These are phyloP conservation scores for Microsporum canis DNA, from an alignment of 2,329 filamentous ascomycete genomes.

Conservation along the genomic window DNA sequence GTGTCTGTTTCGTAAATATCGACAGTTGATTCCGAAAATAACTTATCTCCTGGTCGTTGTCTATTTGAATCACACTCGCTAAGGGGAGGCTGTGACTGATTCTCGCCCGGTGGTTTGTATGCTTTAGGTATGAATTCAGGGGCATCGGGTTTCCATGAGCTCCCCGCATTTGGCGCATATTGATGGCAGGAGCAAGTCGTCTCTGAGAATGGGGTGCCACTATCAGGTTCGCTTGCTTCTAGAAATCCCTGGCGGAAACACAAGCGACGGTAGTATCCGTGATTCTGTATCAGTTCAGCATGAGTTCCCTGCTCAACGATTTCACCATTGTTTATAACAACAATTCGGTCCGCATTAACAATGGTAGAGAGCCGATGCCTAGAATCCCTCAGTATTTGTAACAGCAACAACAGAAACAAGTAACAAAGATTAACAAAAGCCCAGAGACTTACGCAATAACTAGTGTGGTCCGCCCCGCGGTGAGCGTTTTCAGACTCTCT, in stretches of 20 bases:
- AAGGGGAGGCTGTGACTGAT: not conserved
- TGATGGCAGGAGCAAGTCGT: not conserved
- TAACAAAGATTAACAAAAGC: not conserved
- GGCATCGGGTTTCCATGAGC: slow-evolving; percentile 28
- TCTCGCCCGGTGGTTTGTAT: slow-evolving; percentile 3
- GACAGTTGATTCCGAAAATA: slow-evolving; percentile 2
- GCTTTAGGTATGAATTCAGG: slow-evolving; percentile 29
- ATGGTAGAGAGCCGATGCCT: slow-evolving; percentile 58
- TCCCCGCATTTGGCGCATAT: slow-evolving; percentile 8
- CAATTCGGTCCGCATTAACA: slow-evolving; percentile 55
- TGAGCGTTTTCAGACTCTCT: slow-evolving; percentile 36
- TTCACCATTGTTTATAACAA: slow-evolving; percentile 52
- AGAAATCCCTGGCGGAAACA: slow-evolving; percentile 29
- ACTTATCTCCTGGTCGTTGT: not conserved
- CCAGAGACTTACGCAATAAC: slow-evolving; percentile 35
- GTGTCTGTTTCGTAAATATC: slow-evolving; percentile 11
- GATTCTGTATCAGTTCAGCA: slow-evolving; percentile 44
- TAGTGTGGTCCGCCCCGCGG: slow-evolving; percentile 41
- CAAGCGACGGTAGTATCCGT: slow-evolving; percentile 52
- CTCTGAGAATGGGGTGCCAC: not conserved
- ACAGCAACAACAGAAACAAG: not conserved
- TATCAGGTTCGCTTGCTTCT: slow-evolving; percentile 27
- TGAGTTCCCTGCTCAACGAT: slow-evolving; percentile 55
- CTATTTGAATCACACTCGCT: slow-evolving; percentile 5
- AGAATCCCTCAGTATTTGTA: not conserved